Conservation (phyloP, 1,284 basidiomycete genomes). For the Trametes hirsuta region DNA sequence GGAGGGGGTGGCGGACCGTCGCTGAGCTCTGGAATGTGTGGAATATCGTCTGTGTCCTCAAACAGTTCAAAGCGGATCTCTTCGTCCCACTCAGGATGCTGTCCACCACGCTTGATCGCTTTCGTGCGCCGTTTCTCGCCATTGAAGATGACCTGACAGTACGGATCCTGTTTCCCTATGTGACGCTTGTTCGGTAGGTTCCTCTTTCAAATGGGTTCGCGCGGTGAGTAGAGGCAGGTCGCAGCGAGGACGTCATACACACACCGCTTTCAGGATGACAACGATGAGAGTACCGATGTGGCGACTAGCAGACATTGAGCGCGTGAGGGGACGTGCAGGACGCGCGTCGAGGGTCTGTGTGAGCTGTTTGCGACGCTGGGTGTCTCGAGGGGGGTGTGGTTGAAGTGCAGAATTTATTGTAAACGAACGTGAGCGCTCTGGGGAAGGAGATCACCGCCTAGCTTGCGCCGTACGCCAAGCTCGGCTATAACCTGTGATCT, state of each 20-base stretch:
- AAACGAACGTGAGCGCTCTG: conserved; percentile 19
- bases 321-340: not conserved
- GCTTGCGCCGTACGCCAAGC: conserved; percentile 11
- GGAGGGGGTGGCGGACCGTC: conserved; percentile 59
- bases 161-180: conserved; percentile 98
- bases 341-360: conserved; percentile 2
- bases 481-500: conserved; percentile 19
- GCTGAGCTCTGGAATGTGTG: conserved; percentile 42
- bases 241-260: conserved; percentile 39
- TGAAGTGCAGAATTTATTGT: conserved; percentile 18
- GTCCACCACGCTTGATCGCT: conserved; percentile 94
- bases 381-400: conserved; percentile 5
- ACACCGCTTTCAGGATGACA: conserved; percentile 93
- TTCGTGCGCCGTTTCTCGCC: conserved; percentile 85
- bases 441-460: conserved; percentile 19
- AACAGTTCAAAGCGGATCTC: conserved; percentile 93
- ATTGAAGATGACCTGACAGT: conserved; percentile 81
- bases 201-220: conserved; percentile 52
- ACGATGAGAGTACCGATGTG: conserved; percentile 94
- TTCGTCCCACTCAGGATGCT: conserved; percentile 99
- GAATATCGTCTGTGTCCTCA: conserved; percentile 71
- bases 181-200: conserved; percentile 93
- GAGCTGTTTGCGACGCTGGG: conserved; percentile 4
- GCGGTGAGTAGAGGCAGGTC: conserved; percentile 4
- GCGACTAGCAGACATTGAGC: conserved; percentile 38